phyloP scores from a whole-genome alignment of 164 flowering plant species.

The Echeveria elegans region DNA sequence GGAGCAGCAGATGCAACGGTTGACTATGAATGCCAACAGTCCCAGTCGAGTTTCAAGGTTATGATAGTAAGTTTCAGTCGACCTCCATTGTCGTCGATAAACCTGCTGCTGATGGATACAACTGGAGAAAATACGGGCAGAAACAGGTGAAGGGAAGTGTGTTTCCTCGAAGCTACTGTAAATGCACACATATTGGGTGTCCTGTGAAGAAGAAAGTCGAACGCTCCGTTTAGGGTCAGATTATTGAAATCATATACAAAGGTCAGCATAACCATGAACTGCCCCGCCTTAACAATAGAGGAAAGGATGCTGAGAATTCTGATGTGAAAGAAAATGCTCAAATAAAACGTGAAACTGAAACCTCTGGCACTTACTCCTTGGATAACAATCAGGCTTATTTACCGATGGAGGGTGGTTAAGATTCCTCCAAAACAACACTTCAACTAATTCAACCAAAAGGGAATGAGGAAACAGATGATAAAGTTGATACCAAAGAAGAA shows the following conservation, averaged over 20 bases:
- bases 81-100: constrained; percentile 37
- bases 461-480: not conserved
- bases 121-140: constrained; percentile 97
- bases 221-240: not conserved
- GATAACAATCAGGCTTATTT: not conserved
- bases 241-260: not conserved
- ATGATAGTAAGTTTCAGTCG: constrained; percentile 42
- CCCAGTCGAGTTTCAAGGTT: constrained; percentile 28
- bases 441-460: not conserved
- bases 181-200: not conserved
- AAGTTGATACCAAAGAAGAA: not conserved
- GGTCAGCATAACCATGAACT: not conserved
- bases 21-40: constrained; percentile 24
- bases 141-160: constrained; percentile 93
- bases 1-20: constrained; percentile 26
- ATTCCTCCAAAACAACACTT: not conserved
- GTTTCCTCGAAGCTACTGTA: constrained; percentile 28
- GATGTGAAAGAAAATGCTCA: not conserved
- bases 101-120: constrained; percentile 75
- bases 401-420: not conserved
- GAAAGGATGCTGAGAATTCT: not conserved
- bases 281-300: not conserved
- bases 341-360: not conserved
- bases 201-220: not conserved
- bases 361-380: not conserved